Conservation (phyloP, 345 rosid genomes). For the Mangifera indica region DNA sequence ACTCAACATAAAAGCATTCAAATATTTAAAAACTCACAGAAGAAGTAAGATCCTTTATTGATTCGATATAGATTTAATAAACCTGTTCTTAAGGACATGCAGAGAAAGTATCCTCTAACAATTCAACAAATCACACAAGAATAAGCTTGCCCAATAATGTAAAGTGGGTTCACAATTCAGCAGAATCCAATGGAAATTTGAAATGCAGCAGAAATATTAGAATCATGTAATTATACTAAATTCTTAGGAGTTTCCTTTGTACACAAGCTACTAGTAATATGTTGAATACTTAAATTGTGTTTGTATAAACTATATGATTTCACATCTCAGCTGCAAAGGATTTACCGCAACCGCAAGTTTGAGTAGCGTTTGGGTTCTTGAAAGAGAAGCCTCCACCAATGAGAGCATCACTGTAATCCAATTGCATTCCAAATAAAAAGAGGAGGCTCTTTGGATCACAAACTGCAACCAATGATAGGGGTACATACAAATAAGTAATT, state of each 20-base stretch:
- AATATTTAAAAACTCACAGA: too few relatives aligned
- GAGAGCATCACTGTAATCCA: constrained; percentile 91
- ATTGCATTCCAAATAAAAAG: constrained; percentile 88
- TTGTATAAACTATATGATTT: not conserved
- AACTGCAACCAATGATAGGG: constrained; percentile 46
- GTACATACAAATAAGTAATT: not conserved
- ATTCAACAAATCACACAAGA: too few relatives aligned
- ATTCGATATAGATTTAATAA: too few relatives aligned
- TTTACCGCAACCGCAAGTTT: constrained; percentile 68
- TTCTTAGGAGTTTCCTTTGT: not conserved
- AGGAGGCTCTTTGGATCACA: constrained; percentile 99
- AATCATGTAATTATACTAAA: not conserved
- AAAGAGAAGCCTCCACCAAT: constrained; percentile 97
- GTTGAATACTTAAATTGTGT: not conserved
- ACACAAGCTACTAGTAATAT: not conserved
- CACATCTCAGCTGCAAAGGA: constrained; percentile 45
- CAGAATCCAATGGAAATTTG: not conserved
- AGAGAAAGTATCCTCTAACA: too few relatives aligned
- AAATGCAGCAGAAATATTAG: not conserved
- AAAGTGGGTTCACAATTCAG: not conserved
- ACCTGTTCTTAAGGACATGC: too few relatives aligned
- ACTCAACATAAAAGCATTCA: too few relatives aligned
- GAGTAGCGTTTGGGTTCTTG: constrained; percentile 85
- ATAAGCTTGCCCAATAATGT: not conserved
- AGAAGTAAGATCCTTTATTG: too few relatives aligned